Evolutionary conservation across 352 stramenopile species (phyloP), one percentile per base, ranked within the genome.

Genomic region (Globisporangium ultimum): DNA sequence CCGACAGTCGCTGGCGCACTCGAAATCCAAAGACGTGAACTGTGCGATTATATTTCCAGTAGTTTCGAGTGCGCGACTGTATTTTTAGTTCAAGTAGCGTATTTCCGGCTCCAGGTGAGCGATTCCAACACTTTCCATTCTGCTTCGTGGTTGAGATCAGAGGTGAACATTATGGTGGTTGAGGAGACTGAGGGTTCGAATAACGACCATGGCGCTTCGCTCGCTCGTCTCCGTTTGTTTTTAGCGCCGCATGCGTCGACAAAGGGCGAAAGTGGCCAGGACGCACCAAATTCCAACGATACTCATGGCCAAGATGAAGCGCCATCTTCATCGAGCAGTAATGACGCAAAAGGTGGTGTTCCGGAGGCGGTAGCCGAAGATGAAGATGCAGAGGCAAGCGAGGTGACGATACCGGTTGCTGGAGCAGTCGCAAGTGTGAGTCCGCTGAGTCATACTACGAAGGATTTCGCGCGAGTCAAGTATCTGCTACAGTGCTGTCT

Each of bases 401-500:
- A 48, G 15, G 56, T 53, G 18, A 80, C 64, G 0, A 80, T 78
- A 21, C 63, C 70, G 32, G 61, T 71, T 36, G 53, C 67, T 6
- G 70, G 61, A 7, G 68, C 66, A 12, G 69, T 78, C 10, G 68
- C 78, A n/a, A 88, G 71, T 48, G 73, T 88, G 10, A 72, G 64
- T 12, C 71, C 72, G 0, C 65, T 89, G 40, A 82, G 58, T 28
- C 55, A 67, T 9, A 60, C 63, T 1, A 75, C 70, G 8, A 84
- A 77, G 41, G 80, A 91, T 21, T 90, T 84, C 54, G 61, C 71
- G 11, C 73, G 79, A 9, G 75, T 91, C 20, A 81, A 76, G 58
- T 84, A 92, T 46, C 50, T 94, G 17, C 60, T 92, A 12, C 56
- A 80, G 61, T 89, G 80, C 52, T 91, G 71, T 3, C 59, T 91